phyloP scores from a whole-genome alignment of 163 green algal species.

The Scenedesmus sp. region DNA sequence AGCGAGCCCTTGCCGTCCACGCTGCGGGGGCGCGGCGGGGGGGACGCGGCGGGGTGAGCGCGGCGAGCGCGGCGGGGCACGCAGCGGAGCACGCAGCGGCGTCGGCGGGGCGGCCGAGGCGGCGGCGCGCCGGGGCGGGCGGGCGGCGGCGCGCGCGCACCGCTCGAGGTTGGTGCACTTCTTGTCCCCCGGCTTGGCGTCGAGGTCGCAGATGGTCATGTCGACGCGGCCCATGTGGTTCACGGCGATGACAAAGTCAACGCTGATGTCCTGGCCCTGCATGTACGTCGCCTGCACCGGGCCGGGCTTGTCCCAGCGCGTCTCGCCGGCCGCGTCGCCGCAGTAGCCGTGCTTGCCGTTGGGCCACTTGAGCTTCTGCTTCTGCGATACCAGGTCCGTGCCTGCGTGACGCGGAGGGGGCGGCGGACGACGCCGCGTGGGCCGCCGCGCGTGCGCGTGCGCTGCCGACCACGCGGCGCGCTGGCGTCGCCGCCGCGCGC shows the following conservation, averaged over 20 bases:
- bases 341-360: slow-evolving; percentile 14
- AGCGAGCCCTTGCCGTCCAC: slow-evolving; percentile 33
- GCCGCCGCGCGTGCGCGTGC: no score
- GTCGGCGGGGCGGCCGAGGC: no score
- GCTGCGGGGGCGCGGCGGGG: no score
- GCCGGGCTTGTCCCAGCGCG: slow-evolving; percentile 27
- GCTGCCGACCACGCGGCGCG: no score
- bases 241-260: slow-evolving; percentile 32
- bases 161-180: slow-evolving; percentile 30
- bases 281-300: slow-evolving; percentile 3
- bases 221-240: slow-evolving; percentile 24
- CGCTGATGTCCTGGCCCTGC: slow-evolving; percentile 10
- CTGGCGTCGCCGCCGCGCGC: background rate
- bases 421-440: no score
- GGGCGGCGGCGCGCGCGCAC: background rate
- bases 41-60: no score
- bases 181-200: slow-evolving; percentile 19
- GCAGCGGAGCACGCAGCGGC: no score
- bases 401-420: no score
- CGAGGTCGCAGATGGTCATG: slow-evolving; percentile 21
- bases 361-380: slow-evolving; percentile 17
- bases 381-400: slow-evolving; percentile 13
- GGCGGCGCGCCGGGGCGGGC: no score
- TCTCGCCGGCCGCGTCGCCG: slow-evolving; percentile 25
- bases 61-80: no score